Percentiles rank a stretch among this genome's conserved stretches.
Conservation (phyloP, 306 rosid genomes). For the Fragaria vesca region DNA sequence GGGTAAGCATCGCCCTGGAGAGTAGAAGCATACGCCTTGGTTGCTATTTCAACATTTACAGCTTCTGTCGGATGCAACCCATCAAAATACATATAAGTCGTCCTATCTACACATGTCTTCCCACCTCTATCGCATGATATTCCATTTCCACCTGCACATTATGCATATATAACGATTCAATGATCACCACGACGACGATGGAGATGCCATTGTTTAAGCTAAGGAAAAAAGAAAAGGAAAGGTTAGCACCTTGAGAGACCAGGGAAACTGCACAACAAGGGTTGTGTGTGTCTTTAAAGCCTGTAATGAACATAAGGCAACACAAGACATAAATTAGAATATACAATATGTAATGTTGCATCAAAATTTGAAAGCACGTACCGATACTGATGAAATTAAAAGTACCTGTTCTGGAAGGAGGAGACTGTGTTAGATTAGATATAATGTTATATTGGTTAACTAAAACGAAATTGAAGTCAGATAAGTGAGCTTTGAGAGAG, state of each 20-base stretch:
- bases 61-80: slow-evolving; percentile 58
- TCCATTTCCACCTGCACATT: slow-evolving; percentile 43
- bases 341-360: background rate
- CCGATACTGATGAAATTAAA: background rate
- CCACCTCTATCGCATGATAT: slow-evolving; percentile 40
- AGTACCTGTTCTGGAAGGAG: slow-evolving; percentile 26
- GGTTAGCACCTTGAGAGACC: slow-evolving; percentile 13
- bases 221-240: background rate
- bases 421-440: slow-evolving; percentile 28
- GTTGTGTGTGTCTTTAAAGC: slow-evolving; percentile 21
- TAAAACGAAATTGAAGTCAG: slow-evolving; percentile 32
- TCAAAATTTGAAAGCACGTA: background rate
- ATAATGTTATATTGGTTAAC: slow-evolving; percentile 43
- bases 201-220: background rate
- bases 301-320: slow-evolving; percentile 5
- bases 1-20: slow-evolving; percentile 42
- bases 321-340: background rate
- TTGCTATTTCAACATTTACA: slow-evolving; percentile 39
- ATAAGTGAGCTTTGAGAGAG: slow-evolving; percentile 21
- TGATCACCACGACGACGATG: background rate
- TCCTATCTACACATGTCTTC: slow-evolving; percentile 36
- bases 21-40: slow-evolving; percentile 39
- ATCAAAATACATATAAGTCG: slow-evolving; percentile 35
- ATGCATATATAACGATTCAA: background rate
- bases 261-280: slow-evolving; percentile 21